These are phyloP conservation scores for Verticillium alfalfae DNA, from an alignment of 2,329 filamentous ascomycete genomes.

Conservation along the genomic window DNA sequence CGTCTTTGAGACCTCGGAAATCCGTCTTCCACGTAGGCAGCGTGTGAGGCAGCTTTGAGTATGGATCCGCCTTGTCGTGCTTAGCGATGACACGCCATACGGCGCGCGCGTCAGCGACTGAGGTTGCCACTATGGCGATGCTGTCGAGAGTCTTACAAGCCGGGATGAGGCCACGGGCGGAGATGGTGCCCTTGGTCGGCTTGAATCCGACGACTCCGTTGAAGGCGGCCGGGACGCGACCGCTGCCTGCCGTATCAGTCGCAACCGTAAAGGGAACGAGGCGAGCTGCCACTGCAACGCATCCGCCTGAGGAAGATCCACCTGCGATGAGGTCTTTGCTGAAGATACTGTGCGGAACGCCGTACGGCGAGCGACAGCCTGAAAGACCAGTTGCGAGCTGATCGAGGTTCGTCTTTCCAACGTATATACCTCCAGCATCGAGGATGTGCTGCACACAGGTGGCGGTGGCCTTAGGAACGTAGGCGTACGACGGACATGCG, in stretches of 20 bases:
- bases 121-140: slow-evolving; percentile 41
- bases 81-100: slow-evolving; percentile 38
- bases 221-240: slow-evolving; percentile 45
- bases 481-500: slow-evolving; percentile 42
- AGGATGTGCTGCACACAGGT: slow-evolving; percentile 40
- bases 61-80: slow-evolving; percentile 30
- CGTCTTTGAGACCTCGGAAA: slow-evolving; percentile 12
- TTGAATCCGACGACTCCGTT: slow-evolving; percentile 48
- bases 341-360: slow-evolving; percentile 33
- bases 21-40: slow-evolving; percentile 13
- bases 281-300: slow-evolving; percentile 45
- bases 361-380: slow-evolving; percentile 53
- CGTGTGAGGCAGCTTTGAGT: slow-evolving; percentile 33
- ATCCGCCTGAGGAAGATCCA: slow-evolving; percentile 51
- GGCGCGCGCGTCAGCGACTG: slow-evolving; percentile 37
- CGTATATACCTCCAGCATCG: slow-evolving; percentile 45
- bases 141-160: slow-evolving; percentile 50
- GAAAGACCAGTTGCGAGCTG: slow-evolving; percentile 57
- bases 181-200: slow-evolving; percentile 36
- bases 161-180: slow-evolving; percentile 39
- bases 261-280: slow-evolving; percentile 51
- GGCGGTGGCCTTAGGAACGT: slow-evolving; percentile 38
- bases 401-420: slow-evolving; percentile 56
- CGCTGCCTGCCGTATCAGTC: slow-evolving; percentile 51
- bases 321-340: slow-evolving; percentile 26